Percentiles rank a stretch among this genome's conserved stretches.
phyloP scores from a whole-genome alignment of 345 rosid genomes.

The Boechera divaricarpa region DNA sequence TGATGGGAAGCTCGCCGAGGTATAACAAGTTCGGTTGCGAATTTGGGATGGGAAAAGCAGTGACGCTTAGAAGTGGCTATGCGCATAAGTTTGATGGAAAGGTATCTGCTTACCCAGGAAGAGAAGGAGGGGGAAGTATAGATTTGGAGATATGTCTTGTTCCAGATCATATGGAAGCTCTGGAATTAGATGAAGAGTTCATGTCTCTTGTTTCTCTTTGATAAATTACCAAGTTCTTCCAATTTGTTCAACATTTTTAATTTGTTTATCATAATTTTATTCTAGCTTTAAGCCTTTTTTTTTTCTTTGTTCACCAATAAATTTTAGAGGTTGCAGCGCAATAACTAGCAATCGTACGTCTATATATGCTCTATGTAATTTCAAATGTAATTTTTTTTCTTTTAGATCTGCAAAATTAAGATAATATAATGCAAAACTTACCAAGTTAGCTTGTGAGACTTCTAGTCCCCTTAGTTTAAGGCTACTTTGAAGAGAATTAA shows the following conservation, averaged over 20 bases:
- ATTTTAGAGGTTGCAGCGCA: neutral
- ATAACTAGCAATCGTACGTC: neutral
- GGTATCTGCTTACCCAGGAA: conserved; percentile 65
- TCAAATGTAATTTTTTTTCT: no score
- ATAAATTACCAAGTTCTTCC: neutral
- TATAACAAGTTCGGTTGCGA: conserved; percentile 75
- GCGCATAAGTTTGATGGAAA: conserved; percentile 77
- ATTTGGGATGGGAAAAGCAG: conserved; percentile 81
- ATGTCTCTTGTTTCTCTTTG: conserved; percentile 47
- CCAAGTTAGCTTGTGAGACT: no score
- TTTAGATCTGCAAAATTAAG: no score
- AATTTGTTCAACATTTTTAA: no score
- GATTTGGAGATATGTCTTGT: conserved; percentile 78
- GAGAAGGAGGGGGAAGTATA: conserved; percentile 68
- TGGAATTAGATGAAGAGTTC: conserved; percentile 64
- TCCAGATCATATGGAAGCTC: conserved; percentile 58
- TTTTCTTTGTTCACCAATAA: neutral
- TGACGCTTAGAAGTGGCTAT: conserved; percentile 73
- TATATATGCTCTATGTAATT: neutral
- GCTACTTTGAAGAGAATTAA: no score
- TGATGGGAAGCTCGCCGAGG: conserved; percentile 88
- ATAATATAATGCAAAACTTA: no score
- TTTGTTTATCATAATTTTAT: no score
- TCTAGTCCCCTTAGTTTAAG: no score
- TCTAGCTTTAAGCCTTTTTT: neutral